Evolutionary conservation across 176 grass and related monocot genomes (phyloP), one percentile per base, ranked within the genome.

Genomic region (Carex myosuroides): DNA sequence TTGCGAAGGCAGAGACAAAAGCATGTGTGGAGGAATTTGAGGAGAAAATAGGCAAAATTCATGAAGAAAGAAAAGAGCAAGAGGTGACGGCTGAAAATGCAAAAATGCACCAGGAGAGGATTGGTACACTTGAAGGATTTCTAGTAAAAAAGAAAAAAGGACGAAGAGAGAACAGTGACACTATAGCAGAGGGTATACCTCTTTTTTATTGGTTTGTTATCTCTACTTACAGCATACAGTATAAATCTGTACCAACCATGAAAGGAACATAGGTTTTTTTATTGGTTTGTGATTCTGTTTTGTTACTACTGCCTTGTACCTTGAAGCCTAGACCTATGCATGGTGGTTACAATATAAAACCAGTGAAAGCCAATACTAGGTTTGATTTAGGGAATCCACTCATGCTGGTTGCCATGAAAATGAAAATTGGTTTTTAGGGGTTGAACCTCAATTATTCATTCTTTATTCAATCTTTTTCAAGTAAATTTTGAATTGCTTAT

Each of bases 11-110:
- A 79, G 95, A 98, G 53, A 60, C 90, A 29, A 98, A 93, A 79
- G 81, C 87, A 79, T 98, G 80, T 60, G 92, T 98, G n/a, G 95
- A 98, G 26, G 95, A 98, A 90, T 98, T 98, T 87, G 95, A 95
- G 85, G 95, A 95, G 42, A 98, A 95, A 84, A 87, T 98, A 85
- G 80, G 39, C 72, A 98, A 94, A 82, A 89, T 90, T 69, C 92
- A 98, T 79, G 44, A 83, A 79, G 91, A 94, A 88, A 98, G 83
- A 87, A 98, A 93, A 86, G 95, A 98, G 84, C 92, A 94, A 79
- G 95, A 98, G 81, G 79, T 48, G 54, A 95, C 88, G 0, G 84
- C 88, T 24, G 88, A 83, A 91, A 98, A 98, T 89, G 95, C 95
- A 3, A 89, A 90, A 65, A 80, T 79, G 17, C 95, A 98, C 74